Percentiles rank a stretch among this genome's conserved stretches.
phyloP scores from a whole-genome alignment of 1,284 basidiomycete species.

The Heliocybe sulcata region DNA sequence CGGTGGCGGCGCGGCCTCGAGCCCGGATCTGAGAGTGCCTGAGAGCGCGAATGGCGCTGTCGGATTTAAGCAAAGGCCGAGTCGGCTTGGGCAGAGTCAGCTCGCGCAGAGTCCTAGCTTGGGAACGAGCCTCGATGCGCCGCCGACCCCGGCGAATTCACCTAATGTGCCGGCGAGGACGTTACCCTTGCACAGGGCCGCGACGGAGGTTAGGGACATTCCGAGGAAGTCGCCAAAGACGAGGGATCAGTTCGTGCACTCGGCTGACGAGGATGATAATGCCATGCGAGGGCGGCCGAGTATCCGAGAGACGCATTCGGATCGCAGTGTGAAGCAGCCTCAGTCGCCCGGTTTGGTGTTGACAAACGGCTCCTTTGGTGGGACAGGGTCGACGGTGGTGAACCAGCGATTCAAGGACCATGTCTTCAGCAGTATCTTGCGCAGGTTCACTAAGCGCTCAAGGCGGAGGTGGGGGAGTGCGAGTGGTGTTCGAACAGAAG shows the following conservation, averaged over 20 bases:
- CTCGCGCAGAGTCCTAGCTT: no score
- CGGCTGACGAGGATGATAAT: slow-evolving; percentile 4
- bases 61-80: slow-evolving; percentile 19
- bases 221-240: not conserved
- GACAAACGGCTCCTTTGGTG: slow-evolving; percentile 55
- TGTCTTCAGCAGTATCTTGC: slow-evolving; percentile 82
- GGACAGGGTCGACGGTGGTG: slow-evolving; percentile 85
- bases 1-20: slow-evolving; percentile 50
- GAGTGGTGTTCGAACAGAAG: slow-evolving; percentile 25
- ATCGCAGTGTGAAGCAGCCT: slow-evolving; percentile 9
- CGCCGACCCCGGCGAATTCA: slow-evolving; percentile 49
- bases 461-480: slow-evolving; percentile 40
- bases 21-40: slow-evolving; percentile 47
- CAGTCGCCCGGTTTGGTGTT: slow-evolving; percentile 12
- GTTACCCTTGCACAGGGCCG: slow-evolving; percentile 1
- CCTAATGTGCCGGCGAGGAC: slow-evolving; percentile 24
- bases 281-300: slow-evolving; percentile 15
- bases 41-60: slow-evolving; percentile 18
- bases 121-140: slow-evolving; percentile 31
- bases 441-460: slow-evolving; percentile 35
- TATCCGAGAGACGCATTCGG: slow-evolving; percentile 8
- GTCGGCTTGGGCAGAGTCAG: slow-evolving; percentile 33
- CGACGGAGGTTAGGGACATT: not conserved
- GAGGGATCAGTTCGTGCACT: not conserved
- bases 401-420: slow-evolving; percentile 92